Base-by-base conservation (phyloP, 768 basidiomycete genomes). In the Mycena leptocephala region DNA sequence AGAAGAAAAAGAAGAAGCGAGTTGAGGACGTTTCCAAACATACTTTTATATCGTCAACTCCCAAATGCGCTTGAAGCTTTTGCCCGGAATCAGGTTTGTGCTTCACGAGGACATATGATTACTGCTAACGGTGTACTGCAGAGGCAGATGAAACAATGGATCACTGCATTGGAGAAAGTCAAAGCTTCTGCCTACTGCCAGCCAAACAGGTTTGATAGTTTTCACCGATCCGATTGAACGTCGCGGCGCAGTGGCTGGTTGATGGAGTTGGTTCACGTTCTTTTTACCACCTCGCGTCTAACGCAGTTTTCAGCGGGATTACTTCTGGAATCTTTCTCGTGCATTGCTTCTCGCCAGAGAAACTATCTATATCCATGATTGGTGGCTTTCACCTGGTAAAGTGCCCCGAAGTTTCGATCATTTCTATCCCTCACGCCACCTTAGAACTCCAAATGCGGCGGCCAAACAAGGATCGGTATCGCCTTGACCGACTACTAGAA, bases 121-220 rank as follows among this genome's bases (percentile, higher is more conserved):
- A 39, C 37, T 74, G 48, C 75, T 79, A 33, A 70, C 37, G 51
- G 53, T 70, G 39, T 56, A 24, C 30, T 62, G 4, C 77, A 96
- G 95, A 92, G 98, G 24, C 97, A 98, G 89, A 98, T 99, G 96
- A 87, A 96, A 70, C 98, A 99, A 83, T 99, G 97, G 92, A 97
- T 99, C 62, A 95, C 97, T 9, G 95, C 95, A 0, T 86, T 99
- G 72, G 95, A 99, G 82, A 92, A 93, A 74, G 93, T 94, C 32
- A 93, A 95, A 22, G 89, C 91, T 32, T 95, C 93, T n/a, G 92
- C 93, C 72, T 99, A 95, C 86, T 91, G 92, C 7, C 90, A 93
- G 20, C 88, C 88, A 41, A 97, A 99, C 83, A 88, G 97, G n/a
- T 99, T 98, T 82, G 95, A 93, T 74, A 97, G 96, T 99, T 98